phyloP scores from a whole-genome alignment of 108 stramenopile species.

The Epithemia pelagica region DNA sequence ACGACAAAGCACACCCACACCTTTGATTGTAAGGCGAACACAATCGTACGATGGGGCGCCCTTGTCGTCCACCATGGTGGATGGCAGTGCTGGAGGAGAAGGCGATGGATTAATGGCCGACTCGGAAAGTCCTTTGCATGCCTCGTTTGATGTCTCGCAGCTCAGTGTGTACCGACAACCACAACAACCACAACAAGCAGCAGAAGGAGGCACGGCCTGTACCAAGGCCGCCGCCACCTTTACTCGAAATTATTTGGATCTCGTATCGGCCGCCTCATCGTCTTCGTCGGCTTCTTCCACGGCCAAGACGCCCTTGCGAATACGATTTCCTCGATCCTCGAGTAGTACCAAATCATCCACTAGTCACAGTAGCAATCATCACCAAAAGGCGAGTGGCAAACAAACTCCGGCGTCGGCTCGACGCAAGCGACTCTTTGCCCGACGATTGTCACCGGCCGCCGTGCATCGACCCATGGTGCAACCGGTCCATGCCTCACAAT shows the following conservation, averaged over 20 bases:
- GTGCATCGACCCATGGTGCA: background rate
- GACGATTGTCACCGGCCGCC: background rate
- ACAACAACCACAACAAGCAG: too few species aligned
- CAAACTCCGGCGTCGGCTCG: background rate
- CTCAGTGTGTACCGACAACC: background rate
- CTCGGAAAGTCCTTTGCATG: background rate
- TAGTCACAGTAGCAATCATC: background rate
- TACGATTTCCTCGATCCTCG: background rate
- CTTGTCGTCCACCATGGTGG: background rate
- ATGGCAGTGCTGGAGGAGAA: background rate
- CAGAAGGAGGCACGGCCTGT: background rate
- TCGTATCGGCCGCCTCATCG: background rate
- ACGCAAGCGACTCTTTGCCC: background rate
- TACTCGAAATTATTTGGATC: background rate
- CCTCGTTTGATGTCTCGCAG: background rate
- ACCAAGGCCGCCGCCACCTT: background rate
- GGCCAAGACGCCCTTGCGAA: background rate
- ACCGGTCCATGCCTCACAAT: background rate
- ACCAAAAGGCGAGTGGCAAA: background rate
- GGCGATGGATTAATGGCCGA: background rate
- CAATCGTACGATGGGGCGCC: background rate
- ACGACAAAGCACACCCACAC: too few species aligned
- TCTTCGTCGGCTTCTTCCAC: background rate
- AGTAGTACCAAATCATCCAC: background rate
- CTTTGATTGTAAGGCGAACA: background rate